A percentile compares a stretch with the other conserved stretches of the same genome.
Conservation (phyloP, 345 rosid genomes). For the Boechera divaricarpa region DNA sequence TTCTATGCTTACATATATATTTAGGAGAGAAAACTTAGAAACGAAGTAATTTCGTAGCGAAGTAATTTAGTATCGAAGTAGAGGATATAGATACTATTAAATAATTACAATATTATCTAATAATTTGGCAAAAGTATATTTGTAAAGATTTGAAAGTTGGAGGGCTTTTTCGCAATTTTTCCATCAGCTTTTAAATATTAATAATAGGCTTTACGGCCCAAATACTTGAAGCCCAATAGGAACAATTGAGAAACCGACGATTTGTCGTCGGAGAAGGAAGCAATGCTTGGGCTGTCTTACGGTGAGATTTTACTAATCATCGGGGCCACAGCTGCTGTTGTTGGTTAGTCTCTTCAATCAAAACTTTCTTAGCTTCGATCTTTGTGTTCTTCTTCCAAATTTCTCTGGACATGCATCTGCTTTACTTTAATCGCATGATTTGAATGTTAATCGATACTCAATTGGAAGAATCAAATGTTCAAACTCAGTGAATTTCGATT, state of each 20-base stretch:
- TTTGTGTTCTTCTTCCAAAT: not conserved
- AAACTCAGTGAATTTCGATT: not conserved
- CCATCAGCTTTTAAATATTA: not conserved
- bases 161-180: not conserved
- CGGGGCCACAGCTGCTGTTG: constrained; percentile 71
- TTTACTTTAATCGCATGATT: not conserved
- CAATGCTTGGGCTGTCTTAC: constrained; percentile 72
- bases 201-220: constrained; percentile 18
- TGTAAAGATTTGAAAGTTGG: no score
- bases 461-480: not conserved
- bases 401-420: no score
- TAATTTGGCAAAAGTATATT: no score
- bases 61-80: no score
- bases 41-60: no score
- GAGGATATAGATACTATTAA: no score
- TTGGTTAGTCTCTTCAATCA: constrained; percentile 49
- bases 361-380: constrained; percentile 4
- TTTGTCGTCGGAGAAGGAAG: constrained; percentile 1
- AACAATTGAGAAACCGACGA: constrained; percentile 22
- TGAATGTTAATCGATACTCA: not conserved
- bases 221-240: not conserved
- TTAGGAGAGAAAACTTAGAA: no score
- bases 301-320: constrained; percentile 74
- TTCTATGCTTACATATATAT: no score
- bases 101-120: no score